Percentiles rank a stretch among this genome's conserved stretches.
phyloP scores from a whole-genome alignment of 306 rosid species.

The Lagenaria siceraria region DNA sequence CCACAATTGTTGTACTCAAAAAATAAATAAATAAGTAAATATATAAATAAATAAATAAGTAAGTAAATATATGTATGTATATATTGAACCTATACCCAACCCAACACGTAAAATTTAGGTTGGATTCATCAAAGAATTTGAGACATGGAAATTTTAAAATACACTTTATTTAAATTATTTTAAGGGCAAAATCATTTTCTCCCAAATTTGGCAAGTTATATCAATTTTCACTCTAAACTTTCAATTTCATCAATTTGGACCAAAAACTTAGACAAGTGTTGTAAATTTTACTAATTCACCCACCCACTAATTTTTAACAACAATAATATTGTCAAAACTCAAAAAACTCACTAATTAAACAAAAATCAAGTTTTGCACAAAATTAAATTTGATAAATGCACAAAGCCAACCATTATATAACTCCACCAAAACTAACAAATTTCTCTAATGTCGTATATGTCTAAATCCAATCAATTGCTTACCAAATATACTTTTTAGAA shows the following conservation, averaged over 20 bases:
- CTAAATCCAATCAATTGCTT: background rate
- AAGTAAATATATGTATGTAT: no score
- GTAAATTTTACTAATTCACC: background rate
- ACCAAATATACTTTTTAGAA: background rate
- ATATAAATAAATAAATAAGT: no score
- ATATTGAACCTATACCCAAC: no score
- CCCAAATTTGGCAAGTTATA: background rate
- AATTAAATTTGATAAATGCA: background rate
- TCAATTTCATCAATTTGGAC: background rate
- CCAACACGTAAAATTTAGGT: no score
- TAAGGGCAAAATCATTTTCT: no score
- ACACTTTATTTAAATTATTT: background rate
- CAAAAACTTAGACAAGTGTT: background rate
- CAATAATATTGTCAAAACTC: background rate
- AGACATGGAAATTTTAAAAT: background rate
- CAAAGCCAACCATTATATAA: background rate
- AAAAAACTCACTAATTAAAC: background rate
- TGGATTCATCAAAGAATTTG: no score
- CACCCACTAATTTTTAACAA: background rate
- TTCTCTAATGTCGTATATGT: background rate
- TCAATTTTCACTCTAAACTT: background rate
- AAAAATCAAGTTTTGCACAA: background rate
- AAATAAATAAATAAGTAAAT: no score
- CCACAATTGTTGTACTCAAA: no score
- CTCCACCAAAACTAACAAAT: background rate